phyloP scores from a whole-genome alignment of 192 early-diverging fungal genomes.

The Jimgerdemannia flammicorona region DNA sequence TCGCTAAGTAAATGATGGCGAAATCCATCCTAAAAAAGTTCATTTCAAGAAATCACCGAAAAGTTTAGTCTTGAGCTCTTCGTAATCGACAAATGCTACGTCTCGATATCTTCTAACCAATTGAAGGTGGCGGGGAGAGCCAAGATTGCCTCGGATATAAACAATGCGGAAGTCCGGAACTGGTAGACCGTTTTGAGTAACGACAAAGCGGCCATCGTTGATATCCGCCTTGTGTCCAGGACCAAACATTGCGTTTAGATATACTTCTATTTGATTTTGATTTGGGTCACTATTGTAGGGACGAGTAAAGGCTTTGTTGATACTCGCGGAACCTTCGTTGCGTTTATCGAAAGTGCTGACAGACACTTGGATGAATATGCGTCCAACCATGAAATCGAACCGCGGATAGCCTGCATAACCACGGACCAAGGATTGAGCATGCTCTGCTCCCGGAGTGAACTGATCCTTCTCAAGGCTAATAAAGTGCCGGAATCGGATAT shows the following conservation, averaged over 20 bases:
- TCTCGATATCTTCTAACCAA: slow-evolving; percentile 6
- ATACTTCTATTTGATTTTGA: background rate
- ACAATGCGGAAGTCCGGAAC: slow-evolving; percentile 7
- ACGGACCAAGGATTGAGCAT: slow-evolving; percentile 15
- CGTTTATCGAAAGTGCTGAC: slow-evolving; percentile 25
- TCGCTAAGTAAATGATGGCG: background rate
- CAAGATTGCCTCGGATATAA: slow-evolving; percentile 3
- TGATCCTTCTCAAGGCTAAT: background rate
- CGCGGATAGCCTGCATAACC: slow-evolving; percentile 24
- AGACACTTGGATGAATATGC: slow-evolving; percentile 27
- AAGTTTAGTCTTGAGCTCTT: background rate
- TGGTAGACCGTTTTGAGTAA: background rate
- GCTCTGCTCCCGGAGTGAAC: slow-evolving; percentile 20
- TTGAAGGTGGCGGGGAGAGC: slow-evolving; percentile 9
- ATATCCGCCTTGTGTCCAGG: background rate
- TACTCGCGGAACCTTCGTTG: slow-evolving; percentile 4
- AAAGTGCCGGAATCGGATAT: background rate
- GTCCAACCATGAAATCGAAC: slow-evolving; percentile 32
- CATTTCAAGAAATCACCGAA: background rate
- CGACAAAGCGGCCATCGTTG: background rate
- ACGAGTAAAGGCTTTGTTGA: slow-evolving; percentile 21
- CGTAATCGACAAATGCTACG: background rate
- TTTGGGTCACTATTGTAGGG: background rate
- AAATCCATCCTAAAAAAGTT: background rate
- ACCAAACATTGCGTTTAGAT: background rate